Base-by-base conservation (phyloP, 2,329 filamentous ascomycete species). In the Domatiomyces catenatus region DNA sequence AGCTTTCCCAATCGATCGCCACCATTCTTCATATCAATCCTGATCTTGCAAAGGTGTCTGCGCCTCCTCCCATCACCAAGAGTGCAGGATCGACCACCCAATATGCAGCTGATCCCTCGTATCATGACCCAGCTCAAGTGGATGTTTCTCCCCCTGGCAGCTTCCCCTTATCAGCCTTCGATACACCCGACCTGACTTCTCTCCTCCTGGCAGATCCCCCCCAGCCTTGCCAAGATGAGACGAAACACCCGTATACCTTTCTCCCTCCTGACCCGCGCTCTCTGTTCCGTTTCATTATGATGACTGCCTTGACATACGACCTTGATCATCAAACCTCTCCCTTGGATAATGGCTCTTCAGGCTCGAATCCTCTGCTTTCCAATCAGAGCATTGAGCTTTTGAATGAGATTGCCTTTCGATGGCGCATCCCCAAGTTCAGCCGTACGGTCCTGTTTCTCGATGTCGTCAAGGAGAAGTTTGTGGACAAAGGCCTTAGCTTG, bases 1-100 rank as follows among this genome's bases (percentile, higher is more conserved):
- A 94, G 59, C 71, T 98, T 43, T 92, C 88, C 5, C 85, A 92
- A 59, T 88, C 96, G 80, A 92, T 98, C 75, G 75, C 94, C 60
- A 85, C 89, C 39, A 86, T 98, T 56, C 72, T 96, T 42, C 87
- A 85, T 54, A 84, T 84, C 5, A 87, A 86, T 59, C 90, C 89
- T 3, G 84, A 90, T 57, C 73, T 96, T 48, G 83, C 87, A 47
- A 93, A 88, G 63, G 83, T 77, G 56, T 81, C 84, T 3, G 77
- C 81, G 1, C 73, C 72, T 15, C 70, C 72, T 26, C 69, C 73
- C 10, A 69, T 86, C 48, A 79, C 76, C 42, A 71, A 80, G 49
- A 72, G 76, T 66, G 73, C 74, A 60, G 56, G 75, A 19, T 57
- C 62, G 46, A 61, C 67, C 46, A 68, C 68, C 18, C 59, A 63